phyloP scores from a whole-genome alignment of 208 protist species.

The Trypanosoma congolense region DNA sequence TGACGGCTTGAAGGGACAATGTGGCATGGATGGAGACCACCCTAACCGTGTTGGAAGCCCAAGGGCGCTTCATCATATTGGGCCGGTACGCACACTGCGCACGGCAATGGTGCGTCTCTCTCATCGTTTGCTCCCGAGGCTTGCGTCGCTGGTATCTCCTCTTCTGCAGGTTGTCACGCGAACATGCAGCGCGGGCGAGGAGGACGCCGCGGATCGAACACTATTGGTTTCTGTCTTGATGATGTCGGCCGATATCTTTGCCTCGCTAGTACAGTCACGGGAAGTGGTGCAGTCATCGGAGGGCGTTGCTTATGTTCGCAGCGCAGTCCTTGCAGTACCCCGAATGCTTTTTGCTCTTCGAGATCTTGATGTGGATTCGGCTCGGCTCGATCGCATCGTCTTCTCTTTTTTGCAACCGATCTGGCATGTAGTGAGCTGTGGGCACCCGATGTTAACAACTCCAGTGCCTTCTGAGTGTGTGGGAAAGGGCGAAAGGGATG shows the following conservation, averaged over 20 bases:
- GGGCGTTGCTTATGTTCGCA: not conserved
- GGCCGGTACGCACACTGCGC: constrained; percentile 15
- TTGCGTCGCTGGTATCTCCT: constrained; percentile 20
- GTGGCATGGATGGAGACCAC: not conserved
- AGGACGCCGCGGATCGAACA: constrained; percentile 1
- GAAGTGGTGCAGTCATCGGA: not conserved
- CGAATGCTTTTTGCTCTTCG: constrained; percentile 30
- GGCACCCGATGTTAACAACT: constrained; percentile 16
- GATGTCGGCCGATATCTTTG: constrained; percentile 10
- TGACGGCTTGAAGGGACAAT: not conserved
- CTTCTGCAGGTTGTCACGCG: constrained; percentile 22
- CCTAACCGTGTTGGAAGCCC: not conserved
- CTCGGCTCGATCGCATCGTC: constrained; percentile 36
- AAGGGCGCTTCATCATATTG: constrained; percentile 1
- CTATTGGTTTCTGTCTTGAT: not conserved
- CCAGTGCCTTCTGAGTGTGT: not conserved
- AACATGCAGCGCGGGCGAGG: constrained; percentile 1
- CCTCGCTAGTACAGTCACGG: constrained; percentile 6
- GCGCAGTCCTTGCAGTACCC: constrained; percentile 9
- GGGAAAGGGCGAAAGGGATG: not conserved
- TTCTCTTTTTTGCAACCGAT: constrained; percentile 37
- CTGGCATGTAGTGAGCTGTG: constrained; percentile 44
- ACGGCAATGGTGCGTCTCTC: constrained; percentile 11
- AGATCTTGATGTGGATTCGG: constrained; percentile 21
- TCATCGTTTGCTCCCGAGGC: constrained; percentile 10